Conservation (phyloP, 139 green algal genomes). For the Chlamydomonas eustigma region DNA sequence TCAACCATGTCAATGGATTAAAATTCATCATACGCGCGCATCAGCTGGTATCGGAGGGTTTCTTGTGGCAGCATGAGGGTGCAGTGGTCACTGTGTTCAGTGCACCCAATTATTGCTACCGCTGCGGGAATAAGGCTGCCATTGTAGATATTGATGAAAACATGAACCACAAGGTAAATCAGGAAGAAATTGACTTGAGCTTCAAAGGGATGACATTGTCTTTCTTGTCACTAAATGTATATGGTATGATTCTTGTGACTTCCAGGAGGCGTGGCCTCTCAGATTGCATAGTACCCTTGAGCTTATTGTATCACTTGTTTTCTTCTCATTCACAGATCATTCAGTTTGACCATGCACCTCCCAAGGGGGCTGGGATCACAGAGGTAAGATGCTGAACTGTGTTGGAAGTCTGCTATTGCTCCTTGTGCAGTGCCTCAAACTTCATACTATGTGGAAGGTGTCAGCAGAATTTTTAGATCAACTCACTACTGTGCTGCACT, state of each 20-base stretch:
- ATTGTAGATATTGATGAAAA: slow-evolving; percentile 63
- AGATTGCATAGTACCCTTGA: too few species aligned
- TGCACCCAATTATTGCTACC: slow-evolving; percentile 98
- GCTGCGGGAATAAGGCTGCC: slow-evolving; percentile 58
- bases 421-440: too few species aligned
- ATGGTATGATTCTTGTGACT: too few species aligned
- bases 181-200: too few species aligned
- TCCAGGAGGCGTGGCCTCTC: too few species aligned
- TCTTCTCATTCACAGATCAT: slow-evolving; percentile 29
- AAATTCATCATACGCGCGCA: slow-evolving; percentile 96
- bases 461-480: too few species aligned
- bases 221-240: too few species aligned
- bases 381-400: too few species aligned
- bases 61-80: slow-evolving; percentile 85
- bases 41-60: slow-evolving; percentile 91
- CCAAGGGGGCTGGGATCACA: slow-evolving; percentile 56
- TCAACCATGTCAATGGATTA: slow-evolving; percentile 91
- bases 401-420: too few species aligned
- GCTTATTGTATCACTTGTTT: not conserved
- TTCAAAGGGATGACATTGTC: too few species aligned
- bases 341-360: slow-evolving; percentile 61
- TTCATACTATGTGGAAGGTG: too few species aligned
- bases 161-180: slow-evolving; percentile 51
- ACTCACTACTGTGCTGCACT: too few species aligned
- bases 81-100: slow-evolving; percentile 93